phyloP scores from a whole-genome alignment of 192 early-diverging fungal species.

The Dissophora ornata region DNA sequence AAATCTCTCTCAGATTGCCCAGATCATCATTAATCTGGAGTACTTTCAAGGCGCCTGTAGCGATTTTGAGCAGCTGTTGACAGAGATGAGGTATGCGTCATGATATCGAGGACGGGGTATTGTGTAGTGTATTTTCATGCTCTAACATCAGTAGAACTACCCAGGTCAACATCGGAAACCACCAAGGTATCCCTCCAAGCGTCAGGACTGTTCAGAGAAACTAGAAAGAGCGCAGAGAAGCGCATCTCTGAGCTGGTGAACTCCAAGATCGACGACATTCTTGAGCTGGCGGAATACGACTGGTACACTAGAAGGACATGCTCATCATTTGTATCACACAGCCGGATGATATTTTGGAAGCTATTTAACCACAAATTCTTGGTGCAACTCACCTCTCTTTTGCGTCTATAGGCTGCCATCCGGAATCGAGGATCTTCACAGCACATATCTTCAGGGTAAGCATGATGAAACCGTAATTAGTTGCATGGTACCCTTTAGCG shows the following conservation, averaged over 20 bases:
- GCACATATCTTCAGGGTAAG: constrained; percentile 77
- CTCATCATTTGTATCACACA: too few relatives aligned
- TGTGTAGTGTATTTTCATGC: not conserved
- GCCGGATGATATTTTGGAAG: too few relatives aligned
- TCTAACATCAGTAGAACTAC: too few relatives aligned
- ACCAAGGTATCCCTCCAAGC: constrained; percentile 73
- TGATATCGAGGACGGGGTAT: not conserved
- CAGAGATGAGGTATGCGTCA: constrained; percentile 62
- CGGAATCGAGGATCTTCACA: constrained; percentile 64
- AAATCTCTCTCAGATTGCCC: constrained; percentile 85
- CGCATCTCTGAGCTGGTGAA: constrained; percentile 84
- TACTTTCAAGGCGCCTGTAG: constrained; percentile 74
- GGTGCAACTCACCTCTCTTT: not conserved
- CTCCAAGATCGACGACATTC: constrained; percentile 82
- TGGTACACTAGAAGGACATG: too few relatives aligned
- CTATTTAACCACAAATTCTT: too few relatives aligned
- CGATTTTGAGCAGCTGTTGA: constrained; percentile 83
- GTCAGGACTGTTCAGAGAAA: constrained; percentile 74
- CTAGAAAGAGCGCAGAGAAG: constrained; percentile 77
- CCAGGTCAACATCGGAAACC: constrained; percentile 66
- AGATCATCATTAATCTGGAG: constrained; percentile 86
- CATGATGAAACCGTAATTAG: not conserved
- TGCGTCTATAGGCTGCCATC: constrained; percentile 64
- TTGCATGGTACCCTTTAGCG: too few relatives aligned
- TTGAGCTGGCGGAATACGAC: constrained; percentile 87